Base-by-base conservation (phyloP, 2,329 filamentous ascomycete species). In the Sarocladium kiliense region DNA sequence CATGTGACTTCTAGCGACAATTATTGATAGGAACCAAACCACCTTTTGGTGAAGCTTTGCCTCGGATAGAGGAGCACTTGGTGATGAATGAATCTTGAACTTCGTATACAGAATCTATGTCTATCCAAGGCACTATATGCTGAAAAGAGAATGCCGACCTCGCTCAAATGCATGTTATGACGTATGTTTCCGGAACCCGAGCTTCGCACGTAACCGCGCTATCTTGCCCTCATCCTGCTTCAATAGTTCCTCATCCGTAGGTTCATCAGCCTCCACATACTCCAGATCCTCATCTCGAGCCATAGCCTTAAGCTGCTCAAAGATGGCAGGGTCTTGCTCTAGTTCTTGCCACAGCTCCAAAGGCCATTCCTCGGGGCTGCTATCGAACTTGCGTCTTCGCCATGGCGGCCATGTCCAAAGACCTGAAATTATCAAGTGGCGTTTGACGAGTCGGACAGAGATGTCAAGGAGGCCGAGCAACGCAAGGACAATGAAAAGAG, bases 401-500 rank as follows among this genome's bases (percentile, higher is more conserved):
- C 74, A 77, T 0, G 70, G 73, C 1, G 71, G 73, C 74, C 73
- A 76, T 36, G 68, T 69, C 77, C 78, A 81, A 2, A 76, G 57
- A 0, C 77, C 77, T 1, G 68, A 62, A 1, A 79, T 63, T 19
- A 79, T 68, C 41, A 83, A 58, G 34, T 71, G 71, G 2, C 77
- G 73, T 61, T 77, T 77, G 9, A 71, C 57, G 1, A 73, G 69
- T 58, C 76, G 81, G 58, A 86, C 79, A 1, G 79, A 76, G 6
- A 90, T 69, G 62, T 95, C 89, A 41, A 91, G 75, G 12, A 84
- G 68, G 12, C 86, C 73, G 3, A 88, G 78, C 0, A 82, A 68
- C 9, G 76, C 70, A 0, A 91, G 68, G 2, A 85, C 81, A 25
- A 89, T 71, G 44, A 92, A 74, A 2, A 92, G 71, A 0, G 83